Conservation (phyloP, 2,329 filamentous ascomycete species). For the Penicillium sp. region DNA sequence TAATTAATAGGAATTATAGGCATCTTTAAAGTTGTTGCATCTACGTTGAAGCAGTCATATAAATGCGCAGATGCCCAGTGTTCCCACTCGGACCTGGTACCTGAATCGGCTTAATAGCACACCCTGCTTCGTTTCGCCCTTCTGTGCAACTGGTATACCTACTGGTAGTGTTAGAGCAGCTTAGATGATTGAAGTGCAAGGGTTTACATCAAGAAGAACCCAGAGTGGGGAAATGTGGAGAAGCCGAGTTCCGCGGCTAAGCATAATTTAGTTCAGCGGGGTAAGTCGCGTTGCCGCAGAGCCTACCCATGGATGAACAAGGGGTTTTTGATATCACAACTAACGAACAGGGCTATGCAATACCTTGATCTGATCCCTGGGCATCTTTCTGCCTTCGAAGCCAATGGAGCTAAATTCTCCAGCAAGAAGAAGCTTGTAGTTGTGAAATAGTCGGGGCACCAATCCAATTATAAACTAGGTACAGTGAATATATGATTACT, state of each 20-base stretch:
- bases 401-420: not conserved
- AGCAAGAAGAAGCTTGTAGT: not conserved
- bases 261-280: not conserved
- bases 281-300: not conserved
- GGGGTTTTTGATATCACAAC: not conserved
- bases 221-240: slow-evolving; percentile 1
- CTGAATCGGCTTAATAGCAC: too few species aligned
- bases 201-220: not conserved
- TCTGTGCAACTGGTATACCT: not conserved
- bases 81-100: too few species aligned
- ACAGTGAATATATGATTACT: not conserved
- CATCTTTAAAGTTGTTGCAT: too few species aligned
- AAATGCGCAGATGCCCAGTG: too few species aligned
- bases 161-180: not conserved
- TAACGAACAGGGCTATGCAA: not conserved
- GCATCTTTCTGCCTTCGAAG: not conserved
- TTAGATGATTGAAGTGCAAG: not conserved
- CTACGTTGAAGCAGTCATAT: too few species aligned
- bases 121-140: too few species aligned
- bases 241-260: slow-evolving; percentile 5
- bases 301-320: not conserved
- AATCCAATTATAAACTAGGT: not conserved
- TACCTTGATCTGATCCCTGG: not conserved
- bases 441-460: too few species aligned
- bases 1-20: too few species aligned